phyloP scores from a whole-genome alignment of 129 eudicot genomes.

The Saussurea involucrata region DNA sequence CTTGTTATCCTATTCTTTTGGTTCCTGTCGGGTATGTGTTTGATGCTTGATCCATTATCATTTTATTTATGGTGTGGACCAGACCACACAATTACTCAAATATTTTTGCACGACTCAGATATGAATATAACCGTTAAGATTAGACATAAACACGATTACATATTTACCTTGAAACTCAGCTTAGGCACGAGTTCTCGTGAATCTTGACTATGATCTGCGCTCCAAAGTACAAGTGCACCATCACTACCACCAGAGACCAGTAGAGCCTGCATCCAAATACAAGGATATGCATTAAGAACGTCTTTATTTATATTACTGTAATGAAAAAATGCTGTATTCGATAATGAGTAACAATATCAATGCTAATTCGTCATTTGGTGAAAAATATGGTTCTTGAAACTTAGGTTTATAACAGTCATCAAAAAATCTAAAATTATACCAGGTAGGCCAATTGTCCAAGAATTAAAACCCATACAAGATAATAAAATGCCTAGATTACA shows the following conservation, averaged over 20 bases:
- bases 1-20: neutral
- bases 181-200: constrained; percentile 96
- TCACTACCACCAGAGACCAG: constrained; percentile 98
- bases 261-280: constrained; percentile 54
- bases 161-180: constrained; percentile 80
- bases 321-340: neutral
- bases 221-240: constrained; percentile 94
- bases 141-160: neutral
- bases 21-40: neutral
- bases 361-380: neutral
- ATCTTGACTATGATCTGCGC: constrained; percentile 89
- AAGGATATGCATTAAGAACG: constrained; percentile 10
- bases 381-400: neutral
- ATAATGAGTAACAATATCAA: neutral
- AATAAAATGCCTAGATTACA: neutral
- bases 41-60: neutral
- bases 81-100: neutral
- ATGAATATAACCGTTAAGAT: neutral
- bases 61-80: neutral
- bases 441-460: neutral
- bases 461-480: neutral
- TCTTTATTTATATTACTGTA: neutral
- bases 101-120: neutral
- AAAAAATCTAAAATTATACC: neutral
- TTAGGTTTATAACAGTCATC: neutral